A percentile compares a stretch with the other conserved stretches of the same genome.
These are phyloP conservation scores for Hypericum perforatum DNA, from an alignment of 345 rosid species.

Conservation along the genomic window DNA sequence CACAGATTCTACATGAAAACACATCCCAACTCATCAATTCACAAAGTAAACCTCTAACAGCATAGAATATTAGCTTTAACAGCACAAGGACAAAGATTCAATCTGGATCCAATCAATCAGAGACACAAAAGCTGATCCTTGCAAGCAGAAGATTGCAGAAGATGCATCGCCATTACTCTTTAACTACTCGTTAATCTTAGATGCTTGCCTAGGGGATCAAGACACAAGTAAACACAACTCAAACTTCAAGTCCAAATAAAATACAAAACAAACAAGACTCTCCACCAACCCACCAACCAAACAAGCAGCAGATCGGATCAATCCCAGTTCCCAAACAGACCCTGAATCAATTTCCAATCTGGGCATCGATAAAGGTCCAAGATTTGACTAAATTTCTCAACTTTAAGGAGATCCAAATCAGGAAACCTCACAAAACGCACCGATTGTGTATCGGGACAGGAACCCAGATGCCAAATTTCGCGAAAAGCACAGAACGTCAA, in stretches of 20 bases:
- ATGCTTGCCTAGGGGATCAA: conserved; percentile 23
- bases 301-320: conserved; percentile 13
- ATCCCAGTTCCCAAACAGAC: conserved; percentile 21
- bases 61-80: no score
- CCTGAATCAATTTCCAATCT: conserved; percentile 17
- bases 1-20: conserved; percentile 21
- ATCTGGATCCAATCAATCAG: no score
- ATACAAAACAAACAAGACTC: conserved; percentile 34
- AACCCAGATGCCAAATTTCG: conserved; percentile 66
- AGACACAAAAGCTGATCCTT: no score
- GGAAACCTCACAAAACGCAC: conserved; percentile 41
- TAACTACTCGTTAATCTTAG: no score
- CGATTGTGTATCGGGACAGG: conserved; percentile 30
- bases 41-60: background rate
- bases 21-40: conserved; percentile 11
- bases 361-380: conserved; percentile 17
- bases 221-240: conserved; percentile 13
- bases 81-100: no score
- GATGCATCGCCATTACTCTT: no score
- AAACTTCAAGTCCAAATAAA: conserved; percentile 14
- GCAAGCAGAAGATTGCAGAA: no score
- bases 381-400: conserved; percentile 19
- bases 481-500: conserved; percentile 25
- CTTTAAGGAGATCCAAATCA: conserved; percentile 30
- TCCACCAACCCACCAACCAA: conserved; percentile 24